Percentiles rank a stretch among this genome's conserved stretches.
Evolutionary conservation across 164 flowering plant genomes (phyloP).

Genomic region (Umbilicus rupestris): DNA sequence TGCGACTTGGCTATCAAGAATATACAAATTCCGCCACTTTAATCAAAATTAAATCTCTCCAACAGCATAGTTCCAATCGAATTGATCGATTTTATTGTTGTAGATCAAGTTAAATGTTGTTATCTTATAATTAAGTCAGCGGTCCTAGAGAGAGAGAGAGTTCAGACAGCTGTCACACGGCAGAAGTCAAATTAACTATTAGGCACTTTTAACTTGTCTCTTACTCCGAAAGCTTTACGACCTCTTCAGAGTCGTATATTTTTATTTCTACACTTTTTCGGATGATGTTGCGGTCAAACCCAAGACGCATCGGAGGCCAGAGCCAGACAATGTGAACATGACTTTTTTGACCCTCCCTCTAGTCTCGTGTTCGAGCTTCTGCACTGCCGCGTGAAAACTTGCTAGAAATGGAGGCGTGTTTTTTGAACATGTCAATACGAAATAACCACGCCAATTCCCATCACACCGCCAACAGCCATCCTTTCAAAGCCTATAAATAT

Average conservation of each 20-base stretch:
- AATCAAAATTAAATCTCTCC: not conserved
- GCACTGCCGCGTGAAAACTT: no score
- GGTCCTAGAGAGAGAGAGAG: not conserved
- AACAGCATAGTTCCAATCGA: not conserved
- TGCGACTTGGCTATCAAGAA: not conserved
- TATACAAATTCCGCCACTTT: not conserved
- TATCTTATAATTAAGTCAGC: not conserved
- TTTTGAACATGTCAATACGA: no score
- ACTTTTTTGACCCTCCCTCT: no score
- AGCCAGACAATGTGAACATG: not conserved
- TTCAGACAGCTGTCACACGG: not conserved
- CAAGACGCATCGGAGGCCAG: not conserved
- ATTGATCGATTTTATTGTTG: not conserved
- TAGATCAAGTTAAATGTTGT: no score
- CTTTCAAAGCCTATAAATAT: not conserved
- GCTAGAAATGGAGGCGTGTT: no score
- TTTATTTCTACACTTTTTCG: not conserved
- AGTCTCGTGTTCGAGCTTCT: no score
- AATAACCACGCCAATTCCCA: no score
- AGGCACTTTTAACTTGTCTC: not conserved
- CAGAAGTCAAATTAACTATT: not conserved
- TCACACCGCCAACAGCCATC: not conserved
- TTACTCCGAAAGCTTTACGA: not conserved
- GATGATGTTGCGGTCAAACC: not conserved
- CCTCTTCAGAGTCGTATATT: not conserved